Percentiles rank a stretch among this genome's conserved stretches.
phyloP scores from a whole-genome alignment of 2,329 filamentous ascomycete species.

The Ophiostoma quercus region DNA sequence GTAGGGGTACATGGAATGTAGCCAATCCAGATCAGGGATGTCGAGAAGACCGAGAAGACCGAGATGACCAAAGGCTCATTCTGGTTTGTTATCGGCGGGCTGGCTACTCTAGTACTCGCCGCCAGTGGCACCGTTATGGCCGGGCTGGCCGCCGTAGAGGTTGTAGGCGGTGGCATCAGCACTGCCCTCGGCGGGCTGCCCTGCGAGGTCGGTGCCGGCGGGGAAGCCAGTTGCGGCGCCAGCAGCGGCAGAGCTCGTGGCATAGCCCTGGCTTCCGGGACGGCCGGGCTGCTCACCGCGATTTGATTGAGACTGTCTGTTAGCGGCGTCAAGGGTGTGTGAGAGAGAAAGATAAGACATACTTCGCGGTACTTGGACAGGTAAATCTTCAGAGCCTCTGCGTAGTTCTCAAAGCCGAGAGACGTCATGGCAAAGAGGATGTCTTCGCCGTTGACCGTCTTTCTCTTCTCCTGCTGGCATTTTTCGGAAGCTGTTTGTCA shows the following conservation, averaged over 20 bases:
- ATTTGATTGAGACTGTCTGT: slow-evolving; percentile 67
- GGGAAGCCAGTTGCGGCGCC: slow-evolving; percentile 42
- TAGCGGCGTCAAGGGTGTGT: neutral
- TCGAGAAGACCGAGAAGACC: no score
- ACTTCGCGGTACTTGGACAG: slow-evolving; percentile 97
- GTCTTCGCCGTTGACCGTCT: slow-evolving; percentile 98
- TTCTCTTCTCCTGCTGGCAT: slow-evolving; percentile 98
- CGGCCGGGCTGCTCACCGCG: slow-evolving; percentile 53
- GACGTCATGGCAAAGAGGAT: slow-evolving; percentile 99
- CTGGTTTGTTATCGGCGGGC: no score
- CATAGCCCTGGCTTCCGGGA: slow-evolving; percentile 51
- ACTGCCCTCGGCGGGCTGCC: slow-evolving; percentile 40
- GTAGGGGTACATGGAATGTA: neutral
- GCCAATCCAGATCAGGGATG: neutral
- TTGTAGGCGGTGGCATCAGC: slow-evolving; percentile 40
- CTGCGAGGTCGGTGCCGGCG: slow-evolving; percentile 41
- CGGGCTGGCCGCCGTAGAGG: slow-evolving; percentile 50
- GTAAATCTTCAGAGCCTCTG: slow-evolving; percentile 96
- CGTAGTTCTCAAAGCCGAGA: slow-evolving; percentile 96
- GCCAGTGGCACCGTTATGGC: slow-evolving; percentile 54
- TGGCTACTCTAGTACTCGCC: slow-evolving; percentile 35
- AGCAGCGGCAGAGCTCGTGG: slow-evolving; percentile 40
- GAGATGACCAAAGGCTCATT: no score
- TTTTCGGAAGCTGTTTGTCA: slow-evolving; percentile 84
- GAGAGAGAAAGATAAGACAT: slow-evolving; percentile 37